Conservation (phyloP, 495 filamentous ascomycete species). For the Penicillium soppii region DNA sequence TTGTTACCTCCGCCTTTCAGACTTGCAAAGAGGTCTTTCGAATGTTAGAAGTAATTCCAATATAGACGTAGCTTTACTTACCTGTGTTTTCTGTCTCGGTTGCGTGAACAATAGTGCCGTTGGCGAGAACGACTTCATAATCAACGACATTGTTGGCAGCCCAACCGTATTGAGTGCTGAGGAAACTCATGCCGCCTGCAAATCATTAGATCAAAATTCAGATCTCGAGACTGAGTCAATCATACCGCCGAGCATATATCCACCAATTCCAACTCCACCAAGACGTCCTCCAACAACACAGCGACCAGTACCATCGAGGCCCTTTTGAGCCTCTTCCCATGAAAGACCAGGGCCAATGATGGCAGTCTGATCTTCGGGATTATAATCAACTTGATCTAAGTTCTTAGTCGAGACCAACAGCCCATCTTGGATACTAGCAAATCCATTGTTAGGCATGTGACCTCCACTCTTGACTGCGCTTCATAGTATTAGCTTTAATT, state of each 20-base stretch:
- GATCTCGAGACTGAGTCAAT: background rate
- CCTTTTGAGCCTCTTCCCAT: constrained; percentile 40
- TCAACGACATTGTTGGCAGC: constrained; percentile 53
- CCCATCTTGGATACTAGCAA: constrained; percentile 42
- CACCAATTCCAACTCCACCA: constrained; percentile 38
- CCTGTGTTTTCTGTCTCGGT: constrained; percentile 38
- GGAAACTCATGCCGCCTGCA: constrained; percentile 46
- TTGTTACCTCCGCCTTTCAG: constrained; percentile 60
- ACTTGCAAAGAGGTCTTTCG: constrained; percentile 53
- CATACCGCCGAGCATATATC: constrained; percentile 46
- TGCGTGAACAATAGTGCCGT: constrained; percentile 51
- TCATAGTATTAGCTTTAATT: background rate
- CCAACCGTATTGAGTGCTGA: constrained; percentile 58
- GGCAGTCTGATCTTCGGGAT: constrained; percentile 33
- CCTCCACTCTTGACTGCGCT: constrained; percentile 43
- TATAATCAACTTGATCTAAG: constrained; percentile 35
- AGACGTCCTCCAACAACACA: constrained; percentile 40
- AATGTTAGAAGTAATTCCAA: background rate
- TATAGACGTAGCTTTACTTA: constrained; percentile 12
- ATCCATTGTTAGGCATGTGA: constrained; percentile 45
- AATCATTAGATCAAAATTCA: background rate
- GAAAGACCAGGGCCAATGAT: constrained; percentile 40
- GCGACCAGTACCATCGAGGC: constrained; percentile 33
- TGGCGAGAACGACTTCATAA: constrained; percentile 57
- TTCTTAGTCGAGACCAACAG: constrained; percentile 41